phyloP scores from a whole-genome alignment of 2,329 filamentous ascomycete genomes.

The Neodidymelliopsis sp. region DNA sequence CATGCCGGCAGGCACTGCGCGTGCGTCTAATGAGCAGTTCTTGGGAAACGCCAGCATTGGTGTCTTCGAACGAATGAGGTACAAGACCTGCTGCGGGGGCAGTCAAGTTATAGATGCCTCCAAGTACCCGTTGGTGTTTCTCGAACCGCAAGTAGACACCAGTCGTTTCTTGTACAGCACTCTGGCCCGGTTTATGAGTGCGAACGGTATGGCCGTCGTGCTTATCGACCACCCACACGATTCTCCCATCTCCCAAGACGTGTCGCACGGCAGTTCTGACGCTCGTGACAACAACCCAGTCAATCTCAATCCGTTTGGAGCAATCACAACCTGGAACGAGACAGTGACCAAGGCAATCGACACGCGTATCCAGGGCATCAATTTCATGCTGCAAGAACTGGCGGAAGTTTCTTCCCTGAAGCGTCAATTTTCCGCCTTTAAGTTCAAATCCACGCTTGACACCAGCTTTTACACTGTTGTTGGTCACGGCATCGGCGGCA shows the following conservation, averaged over 20 bases:
- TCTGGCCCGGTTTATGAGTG: conserved; percentile 56
- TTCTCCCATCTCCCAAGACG: conserved; percentile 55
- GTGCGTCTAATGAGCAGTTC: conserved; percentile 30
- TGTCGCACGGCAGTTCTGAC: conserved; percentile 37
- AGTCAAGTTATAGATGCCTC: conserved; percentile 13
- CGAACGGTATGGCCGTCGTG: conserved; percentile 56
- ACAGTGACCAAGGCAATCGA: conserved; percentile 22
- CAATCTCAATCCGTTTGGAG: conserved; percentile 23
- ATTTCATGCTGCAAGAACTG: conserved; percentile 27
- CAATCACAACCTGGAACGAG: conserved; percentile 25
- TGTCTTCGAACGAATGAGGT: conserved; percentile 31
- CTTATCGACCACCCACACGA: conserved; percentile 61
- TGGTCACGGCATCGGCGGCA: conserved; percentile 42
- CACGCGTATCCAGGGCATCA: conserved; percentile 28
- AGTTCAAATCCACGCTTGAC: conserved; percentile 19
- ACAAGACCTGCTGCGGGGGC: conserved; percentile 26
- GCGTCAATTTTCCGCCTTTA: conserved; percentile 19
- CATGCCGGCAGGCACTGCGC: conserved; percentile 29
- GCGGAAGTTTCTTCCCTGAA: not conserved
- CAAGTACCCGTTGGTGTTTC: conserved; percentile 44
- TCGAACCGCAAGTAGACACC: conserved; percentile 57
- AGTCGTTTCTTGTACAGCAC: conserved; percentile 55
- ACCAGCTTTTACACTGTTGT: conserved; percentile 23
- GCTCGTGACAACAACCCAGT: conserved; percentile 35
- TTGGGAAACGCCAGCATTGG: conserved; percentile 25